phyloP scores from a whole-genome alignment of 306 rosid genomes.

The Cyamopsis tetragonoloba region DNA sequence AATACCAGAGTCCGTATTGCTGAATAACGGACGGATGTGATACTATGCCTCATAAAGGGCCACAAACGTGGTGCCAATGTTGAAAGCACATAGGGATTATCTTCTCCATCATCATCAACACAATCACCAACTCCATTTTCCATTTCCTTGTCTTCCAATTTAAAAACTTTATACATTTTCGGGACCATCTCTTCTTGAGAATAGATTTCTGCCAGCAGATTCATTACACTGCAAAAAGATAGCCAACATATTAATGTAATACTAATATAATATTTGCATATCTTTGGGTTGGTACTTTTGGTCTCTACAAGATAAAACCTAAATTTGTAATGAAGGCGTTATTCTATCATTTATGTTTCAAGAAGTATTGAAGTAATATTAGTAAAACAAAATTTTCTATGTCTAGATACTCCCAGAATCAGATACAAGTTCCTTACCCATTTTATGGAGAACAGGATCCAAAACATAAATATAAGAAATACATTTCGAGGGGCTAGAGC shows the following conservation, averaged over 20 bases:
- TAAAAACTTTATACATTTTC: constrained; percentile 55
- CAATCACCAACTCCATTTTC: constrained; percentile 47
- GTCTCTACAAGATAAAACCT: background rate
- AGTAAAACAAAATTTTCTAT: background rate
- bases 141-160: constrained; percentile 44
- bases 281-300: background rate
- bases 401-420: background rate
- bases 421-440: background rate
- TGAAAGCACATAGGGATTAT: constrained; percentile 75
- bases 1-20: constrained; percentile 93
- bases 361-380: background rate
- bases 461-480: background rate
- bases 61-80: constrained; percentile 86
- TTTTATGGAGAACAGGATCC: background rate
- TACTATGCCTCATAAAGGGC: constrained; percentile 98
- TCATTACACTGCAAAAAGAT: constrained; percentile 88
- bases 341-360: background rate
- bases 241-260: constrained; percentile 6
- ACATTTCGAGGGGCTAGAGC: background rate
- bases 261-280: constrained; percentile 4
- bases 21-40: constrained; percentile 85
- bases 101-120: constrained; percentile 43
- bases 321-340: background rate
- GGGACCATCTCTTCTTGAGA: constrained; percentile 93
- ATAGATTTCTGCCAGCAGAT: constrained; percentile 94